These are phyloP conservation scores for Starmerella geochares DNA, from an alignment of 805 yeast species.

Conservation along the genomic window DNA sequence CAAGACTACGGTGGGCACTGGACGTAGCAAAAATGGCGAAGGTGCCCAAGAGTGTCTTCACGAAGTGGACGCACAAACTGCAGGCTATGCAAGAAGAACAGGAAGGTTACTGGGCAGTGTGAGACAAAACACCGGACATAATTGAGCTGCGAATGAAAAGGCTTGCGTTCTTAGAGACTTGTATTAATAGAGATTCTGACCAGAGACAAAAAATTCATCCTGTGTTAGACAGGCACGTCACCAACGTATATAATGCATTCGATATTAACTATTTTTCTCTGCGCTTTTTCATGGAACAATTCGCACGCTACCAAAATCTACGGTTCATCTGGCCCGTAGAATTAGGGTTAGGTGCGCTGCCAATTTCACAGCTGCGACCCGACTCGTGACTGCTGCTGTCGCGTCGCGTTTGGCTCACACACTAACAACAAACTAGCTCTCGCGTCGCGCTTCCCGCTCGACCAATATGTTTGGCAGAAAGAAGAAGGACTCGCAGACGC, in stretches of 20 bases:
- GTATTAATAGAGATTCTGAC: too few species aligned
- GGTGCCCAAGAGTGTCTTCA: slow-evolving; percentile 20
- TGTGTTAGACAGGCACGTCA: too few species aligned
- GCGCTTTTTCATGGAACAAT: too few species aligned
- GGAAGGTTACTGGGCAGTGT: neutral
- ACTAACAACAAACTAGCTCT: neutral
- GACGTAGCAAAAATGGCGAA: slow-evolving; percentile 24
- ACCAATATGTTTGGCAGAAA: neutral
- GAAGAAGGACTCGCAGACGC: neutral
- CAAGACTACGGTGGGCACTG: slow-evolving; percentile 29
- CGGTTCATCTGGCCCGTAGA: too few species aligned
- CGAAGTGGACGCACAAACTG: slow-evolving; percentile 23
- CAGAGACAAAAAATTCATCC: too few species aligned
- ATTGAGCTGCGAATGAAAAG: too few species aligned
- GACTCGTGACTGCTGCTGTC: neutral
- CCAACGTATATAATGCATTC: too few species aligned
- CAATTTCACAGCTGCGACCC: too few species aligned
- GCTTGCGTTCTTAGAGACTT: too few species aligned
- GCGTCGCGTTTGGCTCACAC: neutral
- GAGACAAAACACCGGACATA: neutral
- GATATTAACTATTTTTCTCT: too few species aligned
- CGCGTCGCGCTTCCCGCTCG: neutral
- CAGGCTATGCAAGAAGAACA: slow-evolving; percentile 25
- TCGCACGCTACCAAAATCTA: too few species aligned
- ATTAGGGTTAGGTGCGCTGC: too few species aligned